phyloP scores from a whole-genome alignment of 148 eudicot genomes.

The Silene uniflora region DNA sequence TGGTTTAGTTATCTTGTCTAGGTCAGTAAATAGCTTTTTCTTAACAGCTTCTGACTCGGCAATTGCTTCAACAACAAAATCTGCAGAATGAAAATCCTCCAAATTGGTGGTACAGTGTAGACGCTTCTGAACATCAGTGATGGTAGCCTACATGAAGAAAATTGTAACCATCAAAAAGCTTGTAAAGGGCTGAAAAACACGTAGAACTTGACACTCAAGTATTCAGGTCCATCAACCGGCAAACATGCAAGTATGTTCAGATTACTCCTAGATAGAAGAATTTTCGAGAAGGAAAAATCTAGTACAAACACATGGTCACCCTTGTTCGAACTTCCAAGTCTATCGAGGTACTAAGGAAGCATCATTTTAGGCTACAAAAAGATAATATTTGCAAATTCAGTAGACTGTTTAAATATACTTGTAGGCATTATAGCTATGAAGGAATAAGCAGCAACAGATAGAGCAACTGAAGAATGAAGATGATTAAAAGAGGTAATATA shows the following conservation, averaged over 20 bases:
- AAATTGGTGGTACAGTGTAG: conserved; percentile 52
- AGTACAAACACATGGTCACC: no score
- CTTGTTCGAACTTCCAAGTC: no score
- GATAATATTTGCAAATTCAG: no score
- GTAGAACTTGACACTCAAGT: background rate
- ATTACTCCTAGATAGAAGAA: no score
- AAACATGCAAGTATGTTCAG: background rate
- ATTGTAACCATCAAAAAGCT: background rate
- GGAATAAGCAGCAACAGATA: no score
- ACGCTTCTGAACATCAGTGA: conserved; percentile 45
- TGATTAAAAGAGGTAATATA: no score
- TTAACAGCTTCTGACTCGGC: conserved; percentile 80
- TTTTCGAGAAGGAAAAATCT: no score
- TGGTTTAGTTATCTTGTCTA: conserved; percentile 58
- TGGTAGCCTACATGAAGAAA: conserved; percentile 20
- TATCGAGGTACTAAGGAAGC: no score
- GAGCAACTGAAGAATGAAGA: no score
- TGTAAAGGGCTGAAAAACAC: background rate
- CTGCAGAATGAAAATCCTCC: conserved; percentile 65
- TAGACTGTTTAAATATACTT: no score
- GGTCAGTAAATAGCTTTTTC: conserved; percentile 50
- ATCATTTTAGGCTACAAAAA: no score
- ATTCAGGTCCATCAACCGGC: background rate
- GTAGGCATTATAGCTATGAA: no score
- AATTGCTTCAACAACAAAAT: conserved; percentile 82